Evolutionary conservation across 371 early-diverging fungal genomes (phyloP).

Genomic region (Rhizopus stolonifer): DNA sequence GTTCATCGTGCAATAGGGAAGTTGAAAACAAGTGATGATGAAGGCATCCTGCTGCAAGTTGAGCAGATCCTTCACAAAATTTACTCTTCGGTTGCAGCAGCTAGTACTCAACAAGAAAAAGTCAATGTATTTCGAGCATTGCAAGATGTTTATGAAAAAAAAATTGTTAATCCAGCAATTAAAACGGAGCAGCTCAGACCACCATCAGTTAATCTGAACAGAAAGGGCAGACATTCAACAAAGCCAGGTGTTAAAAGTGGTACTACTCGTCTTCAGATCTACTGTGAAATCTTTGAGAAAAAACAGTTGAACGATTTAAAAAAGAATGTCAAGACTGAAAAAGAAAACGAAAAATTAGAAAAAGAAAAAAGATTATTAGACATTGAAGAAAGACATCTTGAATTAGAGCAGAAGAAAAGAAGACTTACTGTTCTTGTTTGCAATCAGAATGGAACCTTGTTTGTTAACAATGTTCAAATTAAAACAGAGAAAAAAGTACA

Average conservation of each 20-base stretch:
- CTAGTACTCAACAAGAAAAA: no score
- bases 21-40: no score
- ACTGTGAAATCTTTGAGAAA: background rate
- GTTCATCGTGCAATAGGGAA: no score
- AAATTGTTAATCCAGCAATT: slow-evolving; percentile 1
- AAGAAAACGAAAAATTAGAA: background rate
- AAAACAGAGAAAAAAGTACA: background rate
- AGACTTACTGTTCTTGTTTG: background rate
- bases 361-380: background rate
- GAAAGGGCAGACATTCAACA: slow-evolving; percentile 3
- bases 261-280: slow-evolving; percentile 2
- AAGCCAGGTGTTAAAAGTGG: slow-evolving; percentile 3
- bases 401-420: background rate
- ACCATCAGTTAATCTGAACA: slow-evolving; percentile 3
- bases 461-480: background rate
- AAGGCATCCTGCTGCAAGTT: no score
- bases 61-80: no score
- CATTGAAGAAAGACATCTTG: background rate
- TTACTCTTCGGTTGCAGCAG: no score
- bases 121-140: no score
- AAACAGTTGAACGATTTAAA: background rate
- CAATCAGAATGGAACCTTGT: background rate
- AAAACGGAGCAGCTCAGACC: background rate
- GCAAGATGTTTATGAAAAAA: no score
- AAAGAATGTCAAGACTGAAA: background rate